Base-by-base conservation (phyloP, 1,139 yeast species). In the Suhomyces coccinellae region DNA sequence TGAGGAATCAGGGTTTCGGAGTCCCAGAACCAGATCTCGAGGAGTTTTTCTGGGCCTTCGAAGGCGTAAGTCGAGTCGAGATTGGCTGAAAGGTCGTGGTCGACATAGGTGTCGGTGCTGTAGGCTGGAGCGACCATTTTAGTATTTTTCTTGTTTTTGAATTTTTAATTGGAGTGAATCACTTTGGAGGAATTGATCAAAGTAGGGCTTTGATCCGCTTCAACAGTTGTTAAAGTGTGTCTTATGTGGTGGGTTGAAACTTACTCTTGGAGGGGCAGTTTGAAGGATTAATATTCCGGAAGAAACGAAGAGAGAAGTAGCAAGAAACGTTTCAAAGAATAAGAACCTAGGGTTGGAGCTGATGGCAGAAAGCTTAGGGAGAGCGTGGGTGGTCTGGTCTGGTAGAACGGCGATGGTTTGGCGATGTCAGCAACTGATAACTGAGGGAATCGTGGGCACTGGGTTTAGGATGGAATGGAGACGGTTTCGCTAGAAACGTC, bases 41-140 rank as follows among this genome's bases (percentile, higher is more conserved):
- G 73, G 47, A 93, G 75, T 67, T 93, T 93, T 66, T 93, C 99
- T 16, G 99, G 98, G 11, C 99, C 99, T 70, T 91, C 98, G 63
- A 91, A 91, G 3, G 97, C 97, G 61, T 82, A 85, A 15, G 95
- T 77, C 28, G 97, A 89, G 67, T 91, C 97, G 53, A 90, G 70
- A 53, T 79, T 77, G 41, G 84, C 84, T n/a, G 95, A 83, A 43
- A 87, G 71, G 52, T 83, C 87, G 65, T 85, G 89, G 64, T 89
- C 89, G 57, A 86, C 81, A 58, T 75, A 87, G 43, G 80, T 71
- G 56, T 75, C 78, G 53, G 69, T 69, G 45, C 62, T 48, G 56
- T 66, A 66, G 48, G 75, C 72, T 43, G 78, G 77, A 41, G 77
- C 75, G 53, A 71, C 77, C 77, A 72, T 72, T 28, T 36, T 29